phyloP scores from a whole-genome alignment of 2,329 filamentous ascomycete species.

The Colletotrichum cereale region DNA sequence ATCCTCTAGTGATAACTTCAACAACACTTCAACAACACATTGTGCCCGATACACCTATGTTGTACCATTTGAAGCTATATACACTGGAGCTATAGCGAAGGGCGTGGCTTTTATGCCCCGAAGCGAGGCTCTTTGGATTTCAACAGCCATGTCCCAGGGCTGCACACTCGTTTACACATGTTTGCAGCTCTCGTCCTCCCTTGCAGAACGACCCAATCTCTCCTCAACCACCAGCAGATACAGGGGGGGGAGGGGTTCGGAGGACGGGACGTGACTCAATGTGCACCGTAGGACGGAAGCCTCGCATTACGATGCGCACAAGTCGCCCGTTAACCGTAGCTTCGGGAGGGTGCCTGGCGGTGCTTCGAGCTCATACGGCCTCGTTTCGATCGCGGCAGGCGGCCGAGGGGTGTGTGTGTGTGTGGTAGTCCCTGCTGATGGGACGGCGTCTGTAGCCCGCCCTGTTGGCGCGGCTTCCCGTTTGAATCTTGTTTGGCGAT shows the following conservation, averaged over 20 bases:
- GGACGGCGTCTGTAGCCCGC: neutral
- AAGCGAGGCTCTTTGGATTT: no score
- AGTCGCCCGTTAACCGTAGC: neutral
- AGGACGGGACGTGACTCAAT: neutral
- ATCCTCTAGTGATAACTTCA: neutral
- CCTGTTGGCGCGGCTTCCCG: neutral
- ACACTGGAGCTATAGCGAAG: neutral
- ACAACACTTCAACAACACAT: neutral
- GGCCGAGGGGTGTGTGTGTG: neutral
- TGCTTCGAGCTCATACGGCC: neutral
- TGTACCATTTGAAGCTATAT: neutral
- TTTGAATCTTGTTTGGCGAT: neutral
- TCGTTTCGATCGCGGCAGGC: neutral
- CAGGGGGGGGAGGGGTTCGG: neutral
- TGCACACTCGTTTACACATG: neutral
- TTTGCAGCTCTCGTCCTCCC: neutral
- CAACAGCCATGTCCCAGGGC: neutral
- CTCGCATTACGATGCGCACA: neutral
- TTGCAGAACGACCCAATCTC: conserved; percentile 1
- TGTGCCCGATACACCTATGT: no score
- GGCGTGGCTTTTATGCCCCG: neutral
- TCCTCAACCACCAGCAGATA: neutral
- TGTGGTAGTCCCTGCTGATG: neutral
- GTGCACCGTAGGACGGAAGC: conserved; percentile 6
- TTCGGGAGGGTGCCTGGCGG: no score